Percentiles rank a stretch among this genome's conserved stretches.
Evolutionary conservation across 805 yeast species (phyloP).

Genomic region (Saccharomyces paradoxus): DNA sequence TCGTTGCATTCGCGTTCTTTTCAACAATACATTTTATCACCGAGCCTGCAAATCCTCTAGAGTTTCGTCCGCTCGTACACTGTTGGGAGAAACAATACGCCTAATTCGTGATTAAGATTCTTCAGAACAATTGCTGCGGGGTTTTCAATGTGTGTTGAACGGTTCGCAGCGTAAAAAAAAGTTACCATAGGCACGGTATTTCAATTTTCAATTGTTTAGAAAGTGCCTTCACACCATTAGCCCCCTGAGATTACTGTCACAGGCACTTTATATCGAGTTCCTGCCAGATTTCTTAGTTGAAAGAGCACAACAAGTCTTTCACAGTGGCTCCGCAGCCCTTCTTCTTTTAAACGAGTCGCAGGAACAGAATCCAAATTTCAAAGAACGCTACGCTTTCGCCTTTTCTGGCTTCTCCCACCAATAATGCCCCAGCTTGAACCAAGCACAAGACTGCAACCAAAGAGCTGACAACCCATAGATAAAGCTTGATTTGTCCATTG

Average conservation of each 20-base stretch:
- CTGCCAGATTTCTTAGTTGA: neutral
- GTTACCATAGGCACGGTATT: neutral
- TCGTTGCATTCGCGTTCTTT: neutral
- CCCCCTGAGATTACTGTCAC: neutral
- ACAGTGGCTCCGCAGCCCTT: neutral
- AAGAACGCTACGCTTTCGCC: neutral
- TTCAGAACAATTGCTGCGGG: neutral
- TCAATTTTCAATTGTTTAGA: neutral
- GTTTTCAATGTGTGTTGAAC: neutral
- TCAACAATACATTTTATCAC: neutral
- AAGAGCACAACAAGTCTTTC: neutral
- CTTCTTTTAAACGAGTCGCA: neutral
- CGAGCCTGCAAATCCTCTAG: neutral
- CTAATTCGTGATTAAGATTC: neutral
- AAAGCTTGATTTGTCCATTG: neutral
- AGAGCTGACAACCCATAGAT: neutral
- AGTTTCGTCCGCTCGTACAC: neutral
- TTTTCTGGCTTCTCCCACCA: neutral
- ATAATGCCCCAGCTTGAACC: neutral
- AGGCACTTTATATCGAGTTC: neutral
- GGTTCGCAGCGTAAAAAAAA: neutral
- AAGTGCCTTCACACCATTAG: neutral
- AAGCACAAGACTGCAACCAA: neutral
- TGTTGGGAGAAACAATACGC: neutral
- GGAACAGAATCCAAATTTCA: neutral